Evolutionary conservation across 140 eudicot species (phyloP), one percentile per base, ranked within the genome.

Genomic region (Stevia rebaudiana): DNA sequence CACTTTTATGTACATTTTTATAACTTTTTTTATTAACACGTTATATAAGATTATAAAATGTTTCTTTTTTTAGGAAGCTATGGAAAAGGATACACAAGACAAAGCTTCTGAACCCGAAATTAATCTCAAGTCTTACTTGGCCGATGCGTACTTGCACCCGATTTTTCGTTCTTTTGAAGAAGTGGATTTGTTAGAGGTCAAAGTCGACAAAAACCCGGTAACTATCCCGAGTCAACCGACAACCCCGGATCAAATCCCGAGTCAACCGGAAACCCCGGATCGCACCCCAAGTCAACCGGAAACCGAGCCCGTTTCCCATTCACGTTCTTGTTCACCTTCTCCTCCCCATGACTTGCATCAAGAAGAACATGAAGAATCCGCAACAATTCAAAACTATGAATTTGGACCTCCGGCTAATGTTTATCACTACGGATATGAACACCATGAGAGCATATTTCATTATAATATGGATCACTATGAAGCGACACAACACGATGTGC

Each of bases 91-190:
- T 67, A 52, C 66, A 51, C 79, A 85, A 58, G 97, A 85, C 42
- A 67, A 62, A 5, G 77, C 76, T 31, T 74, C 84, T 15, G 90
- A 79, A 70, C 59, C 92, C 0, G 82, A 74, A 48, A 71, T 69
- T 62, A 79, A 84, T 69, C 76, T 94, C 16, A 88, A 80, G 72
- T 61, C 97, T 3, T 88, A 75, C 82, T 76, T 88, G 63, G 67
- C 86, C 1, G 95, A 94, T 40, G 97, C 97, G 11, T 94, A 94
- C 63, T 72, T 94, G 74, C 99, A 94, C 68, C 99, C 97, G 10
- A 81, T 88, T 33, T 88, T 94, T 78, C 85, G n/a, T 59, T 83
- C 97, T 10, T 83, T 85, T 68, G 94, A 94, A 48, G 90, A 85
- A 82, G 84, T 85, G 22, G 94, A 89, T 50, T 65, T 83, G 65